Percentiles rank a stretch among this genome's conserved stretches.
Evolutionary conservation across 345 rosid species (phyloP).

Genomic region (Populus pruinosa): DNA sequence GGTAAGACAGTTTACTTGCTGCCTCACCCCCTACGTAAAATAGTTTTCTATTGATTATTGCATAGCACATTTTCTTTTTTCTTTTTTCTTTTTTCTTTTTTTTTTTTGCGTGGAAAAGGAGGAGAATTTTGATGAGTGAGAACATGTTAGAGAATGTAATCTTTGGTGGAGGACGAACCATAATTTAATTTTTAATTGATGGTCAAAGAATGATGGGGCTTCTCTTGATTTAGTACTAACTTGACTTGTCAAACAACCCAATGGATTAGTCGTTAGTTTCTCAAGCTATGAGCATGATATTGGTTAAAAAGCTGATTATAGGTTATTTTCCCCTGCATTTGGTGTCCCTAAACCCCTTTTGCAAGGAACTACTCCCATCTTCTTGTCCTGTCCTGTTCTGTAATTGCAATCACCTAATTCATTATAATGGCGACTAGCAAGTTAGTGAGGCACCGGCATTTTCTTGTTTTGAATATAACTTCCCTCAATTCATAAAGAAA

Average conservation of each 20-base stretch:
- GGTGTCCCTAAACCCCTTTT: neutral
- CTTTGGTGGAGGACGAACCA: neutral
- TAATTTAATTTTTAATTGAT: neutral
- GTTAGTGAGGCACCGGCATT: neutral
- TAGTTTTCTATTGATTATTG: slow-evolving; percentile 2
- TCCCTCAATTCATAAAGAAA: neutral
- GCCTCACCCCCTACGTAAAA: neutral
- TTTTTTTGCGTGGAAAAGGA: neutral
- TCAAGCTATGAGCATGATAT: neutral
- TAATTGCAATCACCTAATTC: neutral
- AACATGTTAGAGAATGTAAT: neutral
- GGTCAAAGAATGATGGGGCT: neutral
- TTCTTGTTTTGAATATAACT: neutral
- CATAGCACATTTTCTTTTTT: no score
- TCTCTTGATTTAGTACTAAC: neutral
- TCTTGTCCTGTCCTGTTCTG: neutral
- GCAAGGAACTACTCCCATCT: neutral
- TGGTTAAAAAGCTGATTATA: neutral
- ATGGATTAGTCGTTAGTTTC: neutral
- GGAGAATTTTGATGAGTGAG: neutral
- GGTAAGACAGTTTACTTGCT: slow-evolving; percentile 38
- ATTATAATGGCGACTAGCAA: neutral
- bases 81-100: neutral
- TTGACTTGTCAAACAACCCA: neutral
- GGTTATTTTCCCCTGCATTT: neutral